These are phyloP conservation scores for Biscogniauxia marginata DNA, from an alignment of 2,329 filamentous ascomycete species.

Conservation along the genomic window DNA sequence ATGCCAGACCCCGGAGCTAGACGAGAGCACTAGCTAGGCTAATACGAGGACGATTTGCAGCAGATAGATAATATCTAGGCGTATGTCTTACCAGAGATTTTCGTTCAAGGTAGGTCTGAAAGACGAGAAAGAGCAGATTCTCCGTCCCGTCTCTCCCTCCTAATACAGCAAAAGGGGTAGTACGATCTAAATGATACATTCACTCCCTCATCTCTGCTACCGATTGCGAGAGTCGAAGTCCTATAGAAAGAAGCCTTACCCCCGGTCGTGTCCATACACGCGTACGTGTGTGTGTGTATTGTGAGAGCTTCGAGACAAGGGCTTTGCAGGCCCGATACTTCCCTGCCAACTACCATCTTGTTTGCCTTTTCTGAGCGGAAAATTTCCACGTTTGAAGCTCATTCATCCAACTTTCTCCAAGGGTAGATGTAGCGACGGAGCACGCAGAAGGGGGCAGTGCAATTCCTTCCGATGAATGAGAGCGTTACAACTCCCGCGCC, in stretches of 20 bases:
- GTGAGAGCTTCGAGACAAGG: not conserved
- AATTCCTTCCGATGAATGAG: not conserved
- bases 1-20: not conserved
- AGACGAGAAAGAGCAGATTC: not conserved
- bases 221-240: not conserved
- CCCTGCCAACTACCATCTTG: not conserved
- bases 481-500: not conserved
- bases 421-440: not conserved
- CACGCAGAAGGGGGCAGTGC: not conserved
- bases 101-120: not conserved
- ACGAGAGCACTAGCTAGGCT: not conserved
- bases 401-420: not conserved
- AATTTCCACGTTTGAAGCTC: not conserved
- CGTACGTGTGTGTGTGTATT: not conserved
- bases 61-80: not conserved
- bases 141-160: not conserved
- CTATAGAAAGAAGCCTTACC: not conserved
- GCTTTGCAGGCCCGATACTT: not conserved
- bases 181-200: not conserved
- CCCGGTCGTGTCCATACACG: not conserved
- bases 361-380: not conserved
- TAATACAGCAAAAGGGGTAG: not conserved
- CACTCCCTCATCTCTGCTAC: not conserved
- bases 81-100: not conserved
- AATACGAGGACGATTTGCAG: not conserved